Conservation (phyloP, 2,329 filamentous ascomycete genomes). For the Microascus cirrosus region DNA sequence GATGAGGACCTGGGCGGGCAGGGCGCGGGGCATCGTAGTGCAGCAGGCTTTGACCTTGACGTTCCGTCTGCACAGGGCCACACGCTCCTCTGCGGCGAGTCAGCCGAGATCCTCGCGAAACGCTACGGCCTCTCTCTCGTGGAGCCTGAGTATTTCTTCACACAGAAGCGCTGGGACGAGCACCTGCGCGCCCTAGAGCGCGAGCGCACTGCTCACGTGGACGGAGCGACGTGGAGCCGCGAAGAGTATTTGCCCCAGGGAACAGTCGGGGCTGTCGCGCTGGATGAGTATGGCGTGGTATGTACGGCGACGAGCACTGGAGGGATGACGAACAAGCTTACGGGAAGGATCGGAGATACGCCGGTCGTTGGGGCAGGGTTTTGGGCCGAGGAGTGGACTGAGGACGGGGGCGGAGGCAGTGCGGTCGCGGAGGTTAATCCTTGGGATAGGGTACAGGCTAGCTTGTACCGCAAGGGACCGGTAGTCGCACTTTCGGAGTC, state of each 20-base stretch:
- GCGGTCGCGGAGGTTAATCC: not conserved
- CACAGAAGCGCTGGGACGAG: conserved; percentile 67
- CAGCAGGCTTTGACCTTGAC: conserved; percentile 16
- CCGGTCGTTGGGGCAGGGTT: conserved; percentile 76
- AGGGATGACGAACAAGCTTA: conserved; percentile 80
- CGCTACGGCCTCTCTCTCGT: conserved; percentile 62
- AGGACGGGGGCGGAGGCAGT: conserved; percentile 21
- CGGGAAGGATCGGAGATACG: conserved; percentile 77
- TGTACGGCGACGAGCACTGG: conserved; percentile 61
- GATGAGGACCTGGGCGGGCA: conserved; percentile 42
- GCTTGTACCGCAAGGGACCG: not conserved
- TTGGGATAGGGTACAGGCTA: conserved; percentile 14
- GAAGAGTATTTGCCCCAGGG: conserved; percentile 68
- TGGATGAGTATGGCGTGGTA: conserved; percentile 65
- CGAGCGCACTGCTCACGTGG: conserved; percentile 26
- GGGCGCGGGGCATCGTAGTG: conserved; percentile 14
- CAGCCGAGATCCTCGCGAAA: conserved; percentile 58
- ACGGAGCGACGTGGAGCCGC: conserved; percentile 43
- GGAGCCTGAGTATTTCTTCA: conserved; percentile 65
- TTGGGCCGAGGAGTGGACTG: conserved; percentile 77
- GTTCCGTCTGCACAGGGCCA: conserved; percentile 55
- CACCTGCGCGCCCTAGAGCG: conserved; percentile 49
- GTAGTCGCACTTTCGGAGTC: conserved; percentile 26
- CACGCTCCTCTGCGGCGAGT: conserved; percentile 54
- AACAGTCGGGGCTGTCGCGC: conserved; percentile 71